These are phyloP conservation scores for Quercus parvula DNA, from an alignment of 306 rosid species.

Conservation along the genomic window DNA sequence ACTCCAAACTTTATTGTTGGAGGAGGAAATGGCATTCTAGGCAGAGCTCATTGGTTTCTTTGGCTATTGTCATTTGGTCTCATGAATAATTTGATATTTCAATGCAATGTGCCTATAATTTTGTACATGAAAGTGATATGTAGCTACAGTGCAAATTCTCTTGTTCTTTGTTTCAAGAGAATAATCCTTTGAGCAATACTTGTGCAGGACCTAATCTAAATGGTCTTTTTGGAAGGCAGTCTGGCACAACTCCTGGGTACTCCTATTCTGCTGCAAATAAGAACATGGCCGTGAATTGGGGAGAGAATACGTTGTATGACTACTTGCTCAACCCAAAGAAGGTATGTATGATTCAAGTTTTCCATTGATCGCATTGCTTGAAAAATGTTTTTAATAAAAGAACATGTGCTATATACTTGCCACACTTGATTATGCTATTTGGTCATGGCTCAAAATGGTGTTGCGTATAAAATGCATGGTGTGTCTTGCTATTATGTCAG, in stretches of 20 bases:
- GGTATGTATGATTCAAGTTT: constrained; percentile 33
- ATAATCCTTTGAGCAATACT: neutral
- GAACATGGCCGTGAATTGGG: constrained; percentile 88
- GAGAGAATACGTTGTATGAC: constrained; percentile 77
- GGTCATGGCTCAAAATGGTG: neutral
- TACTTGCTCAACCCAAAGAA: constrained; percentile 91
- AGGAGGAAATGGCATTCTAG: too few species aligned
- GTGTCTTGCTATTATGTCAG: neutral
- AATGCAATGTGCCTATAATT: neutral
- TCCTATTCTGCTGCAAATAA: constrained; percentile 93
- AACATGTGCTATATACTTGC: neutral
- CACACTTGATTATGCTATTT: neutral
- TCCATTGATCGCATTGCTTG: neutral
- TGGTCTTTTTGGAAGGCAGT: constrained; percentile 90
- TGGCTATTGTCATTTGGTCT: neutral
- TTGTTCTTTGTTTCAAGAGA: neutral
- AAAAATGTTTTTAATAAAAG: neutral
- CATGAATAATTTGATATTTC: neutral
- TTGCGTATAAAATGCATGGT: neutral
- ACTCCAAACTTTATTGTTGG: too few species aligned
- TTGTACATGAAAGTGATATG: neutral
- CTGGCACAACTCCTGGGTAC: constrained; percentile 85
- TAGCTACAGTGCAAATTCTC: neutral
- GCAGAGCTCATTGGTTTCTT: neutral
- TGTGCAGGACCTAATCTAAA: constrained; percentile 80